phyloP scores from a whole-genome alignment of 2,329 filamentous ascomycete genomes.

The Talaromyces sp. region DNA sequence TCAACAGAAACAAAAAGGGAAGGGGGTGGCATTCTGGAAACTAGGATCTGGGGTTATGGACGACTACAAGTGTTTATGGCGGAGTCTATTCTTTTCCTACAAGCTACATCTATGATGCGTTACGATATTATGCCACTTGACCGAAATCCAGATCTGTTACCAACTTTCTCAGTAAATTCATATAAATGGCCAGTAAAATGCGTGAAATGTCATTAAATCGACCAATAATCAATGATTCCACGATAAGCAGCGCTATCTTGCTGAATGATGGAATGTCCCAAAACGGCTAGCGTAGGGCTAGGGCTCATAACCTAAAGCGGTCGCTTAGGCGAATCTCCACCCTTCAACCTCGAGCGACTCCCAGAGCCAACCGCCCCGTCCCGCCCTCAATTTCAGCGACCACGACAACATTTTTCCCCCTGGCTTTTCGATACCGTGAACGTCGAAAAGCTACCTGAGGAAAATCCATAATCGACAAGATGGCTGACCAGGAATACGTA shows the following conservation, averaged over 20 bases:
- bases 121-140: constrained; percentile 35
- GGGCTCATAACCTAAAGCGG: constrained; percentile 40
- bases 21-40: constrained; percentile 55
- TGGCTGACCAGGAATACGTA: constrained; percentile 89
- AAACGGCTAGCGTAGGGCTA: constrained; percentile 34
- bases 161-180: not conserved
- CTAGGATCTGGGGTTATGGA: constrained; percentile 25
- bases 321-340: constrained; percentile 48
- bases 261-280: constrained; percentile 18
- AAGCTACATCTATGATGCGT: constrained; percentile 35
- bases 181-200: too few relatives aligned
- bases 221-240: not conserved
- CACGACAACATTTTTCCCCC: constrained; percentile 35
- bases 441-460: constrained; percentile 47
- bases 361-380: constrained; percentile 30
- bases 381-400: constrained; percentile 34
- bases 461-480: constrained; percentile 57
- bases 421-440: constrained; percentile 47
- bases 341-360: constrained; percentile 29
- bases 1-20: constrained; percentile 59
- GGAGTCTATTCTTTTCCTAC: constrained; percentile 26
- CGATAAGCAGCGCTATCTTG: not conserved
- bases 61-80: constrained; percentile 23
- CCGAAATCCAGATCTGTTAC: constrained; percentile 13
- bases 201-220: not conserved